phyloP scores from a whole-genome alignment of 805 yeast species.

The Suhomyces sp. region DNA sequence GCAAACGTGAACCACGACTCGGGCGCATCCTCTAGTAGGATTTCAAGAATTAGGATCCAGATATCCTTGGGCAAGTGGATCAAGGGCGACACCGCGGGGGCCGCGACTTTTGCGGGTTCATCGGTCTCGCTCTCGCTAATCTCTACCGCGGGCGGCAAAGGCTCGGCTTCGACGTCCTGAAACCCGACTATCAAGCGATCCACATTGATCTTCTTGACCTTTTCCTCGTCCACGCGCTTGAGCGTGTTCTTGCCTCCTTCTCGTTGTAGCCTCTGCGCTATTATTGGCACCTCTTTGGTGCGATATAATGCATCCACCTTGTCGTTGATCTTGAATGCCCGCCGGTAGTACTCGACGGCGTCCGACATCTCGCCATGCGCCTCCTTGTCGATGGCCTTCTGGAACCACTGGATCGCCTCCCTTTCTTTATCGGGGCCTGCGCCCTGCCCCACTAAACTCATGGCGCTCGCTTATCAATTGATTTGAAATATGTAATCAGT shows the following conservation, averaged over 20 bases:
- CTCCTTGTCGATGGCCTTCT: slow-evolving; percentile 69
- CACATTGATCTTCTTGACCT: slow-evolving; percentile 41
- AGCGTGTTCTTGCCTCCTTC: slow-evolving; percentile 29
- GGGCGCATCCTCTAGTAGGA: slow-evolving; percentile 47
- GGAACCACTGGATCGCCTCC: slow-evolving; percentile 63
- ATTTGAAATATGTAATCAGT: background rate
- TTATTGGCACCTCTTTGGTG: slow-evolving; percentile 46
- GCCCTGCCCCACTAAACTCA: background rate
- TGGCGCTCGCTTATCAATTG: background rate
- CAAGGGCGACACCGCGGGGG: slow-evolving; percentile 32
- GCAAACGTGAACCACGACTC: slow-evolving; percentile 66
- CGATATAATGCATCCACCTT: slow-evolving; percentile 71
- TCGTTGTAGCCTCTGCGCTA: slow-evolving; percentile 21
- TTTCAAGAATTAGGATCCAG: slow-evolving; percentile 47
- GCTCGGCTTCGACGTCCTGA: slow-evolving; percentile 24
- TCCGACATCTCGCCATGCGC: slow-evolving; percentile 74
- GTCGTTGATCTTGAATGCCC: slow-evolving; percentile 58
- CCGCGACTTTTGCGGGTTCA: background rate
- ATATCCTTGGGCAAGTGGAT: slow-evolving; percentile 53
- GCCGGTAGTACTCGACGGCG: slow-evolving; percentile 69
- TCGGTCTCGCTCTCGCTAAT: slow-evolving; percentile 14
- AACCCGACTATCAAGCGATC: slow-evolving; percentile 37
- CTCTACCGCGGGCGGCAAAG: slow-evolving; percentile 23
- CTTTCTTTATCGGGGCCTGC: slow-evolving; percentile 2
- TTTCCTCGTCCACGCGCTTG: slow-evolving; percentile 32